Evolutionary conservation across 345 rosid species (phyloP), one percentile per base, ranked within the genome.

Genomic region (Clarkia xantiana): DNA sequence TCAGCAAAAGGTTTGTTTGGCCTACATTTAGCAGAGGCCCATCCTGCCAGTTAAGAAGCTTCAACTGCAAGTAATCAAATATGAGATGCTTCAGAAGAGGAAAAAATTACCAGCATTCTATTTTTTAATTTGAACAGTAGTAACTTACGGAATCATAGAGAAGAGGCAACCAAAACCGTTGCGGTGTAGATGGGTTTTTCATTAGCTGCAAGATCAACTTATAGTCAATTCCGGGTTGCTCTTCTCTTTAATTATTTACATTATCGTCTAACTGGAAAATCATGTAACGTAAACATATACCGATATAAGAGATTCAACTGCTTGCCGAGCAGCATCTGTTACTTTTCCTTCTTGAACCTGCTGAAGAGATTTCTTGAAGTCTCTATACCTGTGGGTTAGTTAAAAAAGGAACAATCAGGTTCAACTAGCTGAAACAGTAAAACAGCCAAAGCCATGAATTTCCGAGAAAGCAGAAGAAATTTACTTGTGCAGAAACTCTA

Each of bases 401-500:
- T n/a, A n/a, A 18, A 16, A 0, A 13, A 48, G 11, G 15, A 14
- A 40, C 2, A 51, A 40, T 40, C 52, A 47, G 42, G 18, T 41
- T 42, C 2, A 42, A 44, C 51, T 41, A 14, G 48, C n/a, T 18
- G 56, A 53, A 53, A 12, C 41, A 13, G 36, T 14, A 46, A 40
- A 59, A 7, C 9, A 7, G 8, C 4, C 36, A 7, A 7, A 5
- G 8, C 9, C 1, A 29, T 3, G 36, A 29, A 29, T 29, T 29
- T 10, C n/a, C n/a, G n/a, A n/a, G 7, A 29, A 7, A 29, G 36
- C 36, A 20, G 19, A 11, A 20, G 23, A 51, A 44, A 46, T 68
- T 13, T 86, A 91, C 96, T 78, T 86, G 82, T 76, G 80, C 55
- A 91, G 77, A 73, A 91, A 91, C 61, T 84, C 94, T 41, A 91